Percentiles rank a stretch among this genome's conserved stretches.
phyloP scores from a whole-genome alignment of 2,329 filamentous ascomycete species.

The Penicillium sp. region DNA sequence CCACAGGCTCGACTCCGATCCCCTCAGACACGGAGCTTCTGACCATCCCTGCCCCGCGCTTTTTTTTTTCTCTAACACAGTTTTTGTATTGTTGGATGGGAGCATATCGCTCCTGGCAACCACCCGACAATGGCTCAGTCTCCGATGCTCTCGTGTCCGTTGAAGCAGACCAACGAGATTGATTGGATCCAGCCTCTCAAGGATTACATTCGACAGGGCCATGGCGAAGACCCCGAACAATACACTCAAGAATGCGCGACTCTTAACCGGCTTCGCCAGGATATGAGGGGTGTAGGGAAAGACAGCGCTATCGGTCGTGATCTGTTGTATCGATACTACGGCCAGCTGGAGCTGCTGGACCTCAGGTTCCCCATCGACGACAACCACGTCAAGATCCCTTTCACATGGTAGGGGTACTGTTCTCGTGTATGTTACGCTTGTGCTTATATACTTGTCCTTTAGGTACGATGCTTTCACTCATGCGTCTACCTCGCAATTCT shows the following conservation, averaged over 20 bases:
- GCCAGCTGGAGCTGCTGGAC: slow-evolving; percentile 91
- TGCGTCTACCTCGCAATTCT: slow-evolving; percentile 95
- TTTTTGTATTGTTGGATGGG: slow-evolving; percentile 29
- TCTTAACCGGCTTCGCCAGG: slow-evolving; percentile 90
- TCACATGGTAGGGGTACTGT: slow-evolving; percentile 73
- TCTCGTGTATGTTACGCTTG: not conserved
- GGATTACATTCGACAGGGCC: slow-evolving; percentile 85
- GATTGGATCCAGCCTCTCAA: slow-evolving; percentile 95
- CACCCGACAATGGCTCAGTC: slow-evolving; percentile 68
- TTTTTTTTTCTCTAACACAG: not conserved
- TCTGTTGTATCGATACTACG: slow-evolving; percentile 94
- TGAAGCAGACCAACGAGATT: slow-evolving; percentile 94
- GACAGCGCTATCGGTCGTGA: slow-evolving; percentile 93
- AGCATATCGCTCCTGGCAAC: slow-evolving; percentile 36
- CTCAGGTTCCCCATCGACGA: slow-evolving; percentile 95
- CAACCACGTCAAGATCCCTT: slow-evolving; percentile 98
- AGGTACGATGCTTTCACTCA: slow-evolving; percentile 99
- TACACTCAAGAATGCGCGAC: slow-evolving; percentile 95
- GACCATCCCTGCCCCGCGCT: slow-evolving; percentile 12
- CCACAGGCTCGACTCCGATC: slow-evolving; percentile 23
- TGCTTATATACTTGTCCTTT: slow-evolving; percentile 10
- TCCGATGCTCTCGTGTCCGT: slow-evolving; percentile 91
- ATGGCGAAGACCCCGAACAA: slow-evolving; percentile 93
- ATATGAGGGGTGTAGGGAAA: slow-evolving; percentile 96
- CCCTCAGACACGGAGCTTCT: slow-evolving; percentile 17